Evolutionary conservation across 352 stramenopile genomes (phyloP).

Genomic region (Pythium sp.): DNA sequence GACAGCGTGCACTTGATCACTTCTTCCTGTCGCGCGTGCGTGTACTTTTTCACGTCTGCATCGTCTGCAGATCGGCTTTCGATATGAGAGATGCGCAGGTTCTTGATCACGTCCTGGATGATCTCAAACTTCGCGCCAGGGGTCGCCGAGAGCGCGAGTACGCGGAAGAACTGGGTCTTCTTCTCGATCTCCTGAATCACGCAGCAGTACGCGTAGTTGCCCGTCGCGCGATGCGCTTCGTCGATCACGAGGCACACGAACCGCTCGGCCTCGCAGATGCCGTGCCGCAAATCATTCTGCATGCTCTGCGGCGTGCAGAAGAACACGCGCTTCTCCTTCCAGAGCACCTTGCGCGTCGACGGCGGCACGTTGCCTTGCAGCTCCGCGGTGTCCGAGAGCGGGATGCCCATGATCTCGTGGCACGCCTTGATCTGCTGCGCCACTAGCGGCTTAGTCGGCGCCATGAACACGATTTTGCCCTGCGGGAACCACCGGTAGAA

Average conservation of each 20-base stretch:
- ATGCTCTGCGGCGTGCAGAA: conserved; percentile 99
- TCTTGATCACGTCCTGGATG: conserved; percentile 95
- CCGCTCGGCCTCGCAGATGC: conserved; percentile 65
- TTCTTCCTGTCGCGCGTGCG: conserved; percentile 77
- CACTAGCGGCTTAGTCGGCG: conserved; percentile 97
- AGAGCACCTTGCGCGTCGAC: conserved; percentile 78
- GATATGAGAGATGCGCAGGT: conserved; percentile 94
- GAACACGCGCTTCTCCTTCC: conserved; percentile 94
- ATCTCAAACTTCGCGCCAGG: conserved; percentile 94
- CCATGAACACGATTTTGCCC: conserved; percentile 96
- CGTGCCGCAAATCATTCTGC: conserved; percentile 92
- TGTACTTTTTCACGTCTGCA: conserved; percentile 90
- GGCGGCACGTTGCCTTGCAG: conserved; percentile 82
- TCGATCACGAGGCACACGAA: conserved; percentile 98
- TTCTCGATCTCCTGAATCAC: conserved; percentile 79
- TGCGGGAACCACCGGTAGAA: conserved; percentile 98
- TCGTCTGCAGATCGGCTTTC: conserved; percentile 95
- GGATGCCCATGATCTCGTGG: conserved; percentile 94
- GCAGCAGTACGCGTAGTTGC: conserved; percentile 96
- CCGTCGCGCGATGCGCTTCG: conserved; percentile 96
- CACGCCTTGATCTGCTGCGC: conserved; percentile 98
- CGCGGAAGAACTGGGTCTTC: conserved; percentile 80
- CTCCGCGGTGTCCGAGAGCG: conserved; percentile 78
- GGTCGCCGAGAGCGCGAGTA: conserved; percentile 96
- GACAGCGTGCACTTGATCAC: conserved; percentile 74